These are phyloP conservation scores for Auriculariales sp. DNA, from an alignment of 768 basidiomycete species.

Conservation along the genomic window DNA sequence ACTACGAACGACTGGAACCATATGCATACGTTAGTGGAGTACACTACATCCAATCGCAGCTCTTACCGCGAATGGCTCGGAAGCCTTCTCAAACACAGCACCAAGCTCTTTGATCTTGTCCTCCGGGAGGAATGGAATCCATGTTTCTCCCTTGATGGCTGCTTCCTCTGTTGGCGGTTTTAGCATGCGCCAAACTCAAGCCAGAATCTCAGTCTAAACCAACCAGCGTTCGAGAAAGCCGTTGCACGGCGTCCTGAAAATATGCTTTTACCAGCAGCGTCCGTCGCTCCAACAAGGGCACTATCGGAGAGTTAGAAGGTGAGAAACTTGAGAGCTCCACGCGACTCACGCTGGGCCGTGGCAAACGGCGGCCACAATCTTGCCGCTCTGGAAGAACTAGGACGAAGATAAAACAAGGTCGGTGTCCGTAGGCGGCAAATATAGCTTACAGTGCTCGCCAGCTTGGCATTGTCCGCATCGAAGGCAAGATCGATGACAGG, in stretches of 20 bases:
- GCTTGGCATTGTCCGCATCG: constrained; percentile 39
- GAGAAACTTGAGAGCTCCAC: constrained; percentile 6
- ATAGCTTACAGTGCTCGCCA: constrained; percentile 37
- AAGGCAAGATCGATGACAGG: constrained; percentile 56
- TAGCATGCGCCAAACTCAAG: background rate
- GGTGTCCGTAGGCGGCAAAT: background rate
- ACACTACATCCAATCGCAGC: background rate
- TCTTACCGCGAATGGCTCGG: constrained; percentile 41
- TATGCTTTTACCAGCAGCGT: constrained; percentile 45
- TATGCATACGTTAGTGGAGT: background rate
- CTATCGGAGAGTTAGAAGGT: constrained; percentile 12
- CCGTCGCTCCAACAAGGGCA: constrained; percentile 44
- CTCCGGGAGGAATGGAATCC: constrained; percentile 63
- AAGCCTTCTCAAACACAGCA: constrained; percentile 47
- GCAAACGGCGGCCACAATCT: constrained; percentile 60
- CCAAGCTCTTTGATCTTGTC: constrained; percentile 46
- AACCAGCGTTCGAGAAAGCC: constrained; percentile 56
- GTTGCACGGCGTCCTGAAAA: constrained; percentile 46
- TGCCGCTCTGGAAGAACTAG: constrained; percentile 54
- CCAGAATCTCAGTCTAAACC: background rate
- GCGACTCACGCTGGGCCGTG: constrained; percentile 55
- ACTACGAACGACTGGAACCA: background rate
- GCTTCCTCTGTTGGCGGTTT: background rate
- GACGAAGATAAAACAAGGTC: background rate
- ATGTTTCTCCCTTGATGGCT: constrained; percentile 16